Base-by-base conservation (phyloP, 306 rosid species). In the Medicago truncatula region DNA sequence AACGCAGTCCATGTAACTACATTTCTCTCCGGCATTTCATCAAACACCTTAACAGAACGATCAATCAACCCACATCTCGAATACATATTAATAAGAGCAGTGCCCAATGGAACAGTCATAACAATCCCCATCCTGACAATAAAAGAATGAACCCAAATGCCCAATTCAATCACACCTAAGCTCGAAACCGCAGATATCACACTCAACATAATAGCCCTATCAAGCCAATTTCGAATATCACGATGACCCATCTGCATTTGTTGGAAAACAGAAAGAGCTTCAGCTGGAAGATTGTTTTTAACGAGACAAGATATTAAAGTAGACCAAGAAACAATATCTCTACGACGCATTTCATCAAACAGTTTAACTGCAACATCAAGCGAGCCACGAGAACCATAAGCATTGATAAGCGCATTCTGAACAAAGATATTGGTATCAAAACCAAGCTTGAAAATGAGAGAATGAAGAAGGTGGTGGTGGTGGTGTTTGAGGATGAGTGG, bases 241-340 rank as follows among this genome's bases (percentile, higher is more conserved):
- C 56, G 57, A 18, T 83, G 64, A 69, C 39, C n/a, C n/a, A 85
- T 70, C 82, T 89, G 93, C 91, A 89, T 87, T 58, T 23, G 73
- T 53, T 76, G 86, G 53, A 89, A 89, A 71, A 87, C 28, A 2
- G 43, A 70, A 67, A 89, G 67, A 25, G 88, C 88, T 66, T 89
- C 84, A 20, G 28, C 8, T 8, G 80, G 80, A 21, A 67, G 57
- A 2, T 87, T 88, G 43, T 85, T 82, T 21, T 82, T 85, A 25
- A 63, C 81, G 4, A 83, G 80, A 69, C 71, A 83, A 39, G 81
- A 49, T 13, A 89, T 85, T 71, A 89, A 25, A 18, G 86, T 76
- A 65, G 89, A 85, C 93, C 93, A 89, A 12, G 93, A 89, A 40
- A 87, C 88, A 77, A 86, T 53, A 71, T 89, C 91, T 44, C 75